A percentile compares a stretch with the other conserved stretches of the same genome.
These are phyloP conservation scores for Aureobasidium vineae DNA, from an alignment of 2,329 filamentous ascomycete genomes.

Conservation along the genomic window DNA sequence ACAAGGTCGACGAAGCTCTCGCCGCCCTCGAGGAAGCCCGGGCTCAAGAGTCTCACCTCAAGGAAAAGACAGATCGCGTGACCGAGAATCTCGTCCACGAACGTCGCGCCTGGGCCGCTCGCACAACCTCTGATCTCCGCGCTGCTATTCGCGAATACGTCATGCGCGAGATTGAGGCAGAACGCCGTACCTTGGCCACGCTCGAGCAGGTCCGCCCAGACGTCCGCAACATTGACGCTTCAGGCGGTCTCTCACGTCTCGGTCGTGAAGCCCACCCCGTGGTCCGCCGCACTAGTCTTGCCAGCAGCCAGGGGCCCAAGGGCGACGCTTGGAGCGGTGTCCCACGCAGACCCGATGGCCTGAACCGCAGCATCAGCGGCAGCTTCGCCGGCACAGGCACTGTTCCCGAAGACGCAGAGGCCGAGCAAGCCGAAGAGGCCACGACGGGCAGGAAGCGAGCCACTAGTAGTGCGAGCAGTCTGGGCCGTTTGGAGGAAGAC, in stretches of 20 bases:
- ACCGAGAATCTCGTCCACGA: slow-evolving; percentile 86
- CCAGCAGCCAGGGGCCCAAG: slow-evolving; percentile 89
- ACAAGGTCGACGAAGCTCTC: slow-evolving; percentile 99
- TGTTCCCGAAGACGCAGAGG: slow-evolving; percentile 56
- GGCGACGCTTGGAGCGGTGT: slow-evolving; percentile 99
- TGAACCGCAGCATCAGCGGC: slow-evolving; percentile 73
- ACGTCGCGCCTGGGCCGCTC: slow-evolving; percentile 84
- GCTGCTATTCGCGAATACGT: slow-evolving; percentile 87
- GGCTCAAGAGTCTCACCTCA: slow-evolving; percentile 74
- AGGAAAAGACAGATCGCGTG: slow-evolving; percentile 82
- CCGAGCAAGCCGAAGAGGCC: slow-evolving; percentile 44
- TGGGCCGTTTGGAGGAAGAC: slow-evolving; percentile 67
- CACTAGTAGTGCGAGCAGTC: slow-evolving; percentile 50
- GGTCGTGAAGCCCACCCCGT: slow-evolving; percentile 84
- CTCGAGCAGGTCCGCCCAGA: slow-evolving; percentile 93
- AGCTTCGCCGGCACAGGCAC: slow-evolving; percentile 58
- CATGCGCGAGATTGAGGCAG: slow-evolving; percentile 90
- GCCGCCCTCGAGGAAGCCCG: slow-evolving; percentile 82
- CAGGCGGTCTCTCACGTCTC: slow-evolving; percentile 82
- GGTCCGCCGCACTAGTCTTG: slow-evolving; percentile 69
- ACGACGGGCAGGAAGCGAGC: slow-evolving; percentile 49
- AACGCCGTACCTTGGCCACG: slow-evolving; percentile 84
- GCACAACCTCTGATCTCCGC: slow-evolving; percentile 81
- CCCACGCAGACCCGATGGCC: slow-evolving; percentile 74
- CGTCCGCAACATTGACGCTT: slow-evolving; percentile 86